Evolutionary conservation across 768 basidiomycete species (phyloP).

Genomic region (Antrodiella citrinella): DNA sequence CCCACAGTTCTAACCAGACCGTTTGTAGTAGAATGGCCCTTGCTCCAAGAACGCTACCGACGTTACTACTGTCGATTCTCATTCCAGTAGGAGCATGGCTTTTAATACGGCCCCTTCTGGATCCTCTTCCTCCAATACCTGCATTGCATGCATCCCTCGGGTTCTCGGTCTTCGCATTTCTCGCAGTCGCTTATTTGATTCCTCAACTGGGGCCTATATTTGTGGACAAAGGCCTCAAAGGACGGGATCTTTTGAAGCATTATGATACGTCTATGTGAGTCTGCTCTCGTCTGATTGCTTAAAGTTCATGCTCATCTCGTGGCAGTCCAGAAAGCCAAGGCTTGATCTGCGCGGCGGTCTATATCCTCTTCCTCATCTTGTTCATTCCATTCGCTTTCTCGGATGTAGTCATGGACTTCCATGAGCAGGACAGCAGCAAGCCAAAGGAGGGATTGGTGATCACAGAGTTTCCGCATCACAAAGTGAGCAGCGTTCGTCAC

Average conservation of each 20-base stretch:
- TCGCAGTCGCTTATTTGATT: constrained; percentile 67
- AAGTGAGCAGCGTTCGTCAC: constrained; percentile 38
- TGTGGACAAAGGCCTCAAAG: constrained; percentile 73
- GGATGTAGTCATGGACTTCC: constrained; percentile 45
- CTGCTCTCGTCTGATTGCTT: too few relatives aligned
- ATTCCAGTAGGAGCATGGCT: constrained; percentile 70
- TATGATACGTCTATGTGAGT: constrained; percentile 66
- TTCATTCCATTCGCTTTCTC: constrained; percentile 97
- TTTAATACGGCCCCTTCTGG: constrained; percentile 60
- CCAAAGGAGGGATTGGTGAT: constrained; percentile 56
- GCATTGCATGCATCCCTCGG: constrained; percentile 75
- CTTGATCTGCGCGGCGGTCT: constrained; percentile 82
- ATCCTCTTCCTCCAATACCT: constrained; percentile 61
- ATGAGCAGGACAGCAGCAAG: constrained; percentile 26
- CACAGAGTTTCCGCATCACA: constrained; percentile 69
- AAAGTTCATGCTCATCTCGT: too few relatives aligned
- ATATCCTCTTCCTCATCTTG: constrained; percentile 78
- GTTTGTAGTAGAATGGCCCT: background rate
- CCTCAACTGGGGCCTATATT: constrained; percentile 81
- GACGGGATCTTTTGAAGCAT: constrained; percentile 80
- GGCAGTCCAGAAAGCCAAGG: constrained; percentile 89
- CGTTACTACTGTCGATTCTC: constrained; percentile 44
- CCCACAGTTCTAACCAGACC: too few relatives aligned
- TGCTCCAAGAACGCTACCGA: background rate
- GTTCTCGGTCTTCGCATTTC: constrained; percentile 75